Percentiles rank a stretch among this genome's conserved stretches.
phyloP scores from a whole-genome alignment of 148 eudicot species.

The Pharnaceum exiguum region DNA sequence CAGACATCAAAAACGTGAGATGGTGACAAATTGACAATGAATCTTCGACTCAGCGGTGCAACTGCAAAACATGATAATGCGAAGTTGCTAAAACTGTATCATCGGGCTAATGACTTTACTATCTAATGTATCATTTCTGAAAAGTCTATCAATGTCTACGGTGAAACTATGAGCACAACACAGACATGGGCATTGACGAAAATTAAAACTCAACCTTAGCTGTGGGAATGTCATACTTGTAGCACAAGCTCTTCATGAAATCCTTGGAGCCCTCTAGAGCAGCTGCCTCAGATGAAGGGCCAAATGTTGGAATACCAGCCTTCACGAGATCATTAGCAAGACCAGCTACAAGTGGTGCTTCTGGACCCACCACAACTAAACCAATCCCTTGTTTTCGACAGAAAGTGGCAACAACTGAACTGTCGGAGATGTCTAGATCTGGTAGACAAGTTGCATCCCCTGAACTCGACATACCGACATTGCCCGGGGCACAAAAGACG shows the following conservation, averaged over 20 bases:
- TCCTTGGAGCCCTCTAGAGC: slow-evolving; percentile 95
- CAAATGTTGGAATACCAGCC: slow-evolving; percentile 83
- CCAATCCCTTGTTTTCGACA: slow-evolving; percentile 64
- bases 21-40: slow-evolving; percentile 1
- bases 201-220: slow-evolving; percentile 58
- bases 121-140: too few relatives aligned
- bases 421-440: slow-evolving; percentile 57
- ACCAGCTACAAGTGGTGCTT: slow-evolving; percentile 96
- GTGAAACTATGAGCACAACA: not conserved
- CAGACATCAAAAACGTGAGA: slow-evolving; percentile 1
- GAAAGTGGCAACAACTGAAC: slow-evolving; percentile 69
- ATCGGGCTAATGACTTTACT: too few relatives aligned
- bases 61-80: not conserved
- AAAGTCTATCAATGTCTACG: not conserved
- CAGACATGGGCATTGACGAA: not conserved
- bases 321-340: slow-evolving; percentile 75
- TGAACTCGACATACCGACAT: slow-evolving; percentile 81
- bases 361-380: slow-evolving; percentile 91
- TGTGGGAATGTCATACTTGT: slow-evolving; percentile 87
- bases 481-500: slow-evolving; percentile 87
- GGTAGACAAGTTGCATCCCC: slow-evolving; percentile 76
- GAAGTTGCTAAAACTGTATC: too few relatives aligned
- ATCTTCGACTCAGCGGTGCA: not conserved
- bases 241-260: slow-evolving; percentile 89
- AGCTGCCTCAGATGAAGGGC: slow-evolving; percentile 92